phyloP scores from a whole-genome alignment of 2,329 filamentous ascomycete genomes.

The Verticillium tricorpus region DNA sequence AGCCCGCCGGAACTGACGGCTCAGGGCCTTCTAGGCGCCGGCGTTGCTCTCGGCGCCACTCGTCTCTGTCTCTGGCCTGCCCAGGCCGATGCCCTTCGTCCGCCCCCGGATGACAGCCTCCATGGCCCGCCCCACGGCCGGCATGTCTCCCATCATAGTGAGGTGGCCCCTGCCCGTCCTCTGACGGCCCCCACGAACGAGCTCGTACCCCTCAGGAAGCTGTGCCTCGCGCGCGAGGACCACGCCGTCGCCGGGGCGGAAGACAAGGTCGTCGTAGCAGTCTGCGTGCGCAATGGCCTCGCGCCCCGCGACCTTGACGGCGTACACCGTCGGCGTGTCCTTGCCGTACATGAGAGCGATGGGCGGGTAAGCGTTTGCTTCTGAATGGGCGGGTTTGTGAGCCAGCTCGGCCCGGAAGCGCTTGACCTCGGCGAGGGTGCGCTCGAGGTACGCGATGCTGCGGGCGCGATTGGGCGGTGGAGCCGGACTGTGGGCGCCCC shows the following conservation, averaged over 20 bases:
- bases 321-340: slow-evolving; percentile 78
- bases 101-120: slow-evolving; percentile 63
- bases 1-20: background rate
- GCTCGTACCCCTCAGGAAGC: slow-evolving; percentile 73
- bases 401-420: slow-evolving; percentile 72
- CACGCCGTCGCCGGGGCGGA: slow-evolving; percentile 84
- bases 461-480: slow-evolving; percentile 45
- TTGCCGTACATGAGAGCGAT: slow-evolving; percentile 83
- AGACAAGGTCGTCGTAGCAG: slow-evolving; percentile 81
- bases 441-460: slow-evolving; percentile 62
- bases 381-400: slow-evolving; percentile 54
- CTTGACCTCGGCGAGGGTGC: slow-evolving; percentile 67
- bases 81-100: slow-evolving; percentile 67
- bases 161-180: slow-evolving; percentile 83
- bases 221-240: slow-evolving; percentile 81
- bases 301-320: slow-evolving; percentile 66
- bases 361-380: slow-evolving; percentile 74
- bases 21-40: background rate
- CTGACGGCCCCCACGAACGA: slow-evolving; percentile 69
- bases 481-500: slow-evolving; percentile 19
- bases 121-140: slow-evolving; percentile 72
- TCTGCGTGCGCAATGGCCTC: slow-evolving; percentile 73
- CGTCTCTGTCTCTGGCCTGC: slow-evolving; percentile 20
- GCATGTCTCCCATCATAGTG: slow-evolving; percentile 78
- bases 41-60: background rate